A percentile compares a stretch with the other conserved stretches of the same genome.
Conservation (phyloP, 1,139 yeast species). For the Saccharomyces hybrid region DNA sequence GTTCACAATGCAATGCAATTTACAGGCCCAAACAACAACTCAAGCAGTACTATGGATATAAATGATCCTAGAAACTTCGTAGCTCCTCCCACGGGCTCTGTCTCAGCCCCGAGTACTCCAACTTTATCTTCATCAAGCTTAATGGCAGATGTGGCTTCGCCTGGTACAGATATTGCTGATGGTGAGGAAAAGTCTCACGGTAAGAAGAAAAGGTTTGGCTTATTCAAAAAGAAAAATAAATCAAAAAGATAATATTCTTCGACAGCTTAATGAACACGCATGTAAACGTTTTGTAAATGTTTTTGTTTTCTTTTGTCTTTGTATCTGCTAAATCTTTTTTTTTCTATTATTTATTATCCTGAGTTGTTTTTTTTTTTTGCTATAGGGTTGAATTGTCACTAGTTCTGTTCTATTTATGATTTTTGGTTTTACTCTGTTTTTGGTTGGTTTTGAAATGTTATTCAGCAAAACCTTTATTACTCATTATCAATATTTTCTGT, state of each 20-base stretch:
- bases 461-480: neutral
- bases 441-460: neutral
- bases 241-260: slow-evolving; percentile 9
- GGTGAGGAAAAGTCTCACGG: slow-evolving; percentile 10
- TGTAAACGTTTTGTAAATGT: neutral
- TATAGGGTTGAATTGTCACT: neutral
- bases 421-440: neutral
- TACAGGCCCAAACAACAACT: slow-evolving; percentile 2
- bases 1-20: slow-evolving; percentile 18
- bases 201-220: slow-evolving; percentile 26
- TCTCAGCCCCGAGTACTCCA: slow-evolving; percentile 4
- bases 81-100: neutral
- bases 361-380: neutral
- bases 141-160: neutral
- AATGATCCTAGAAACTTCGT: neutral
- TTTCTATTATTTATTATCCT: neutral
- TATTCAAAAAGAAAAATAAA: slow-evolving; percentile 25
- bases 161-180: neutral
- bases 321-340: neutral
- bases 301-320: neutral
- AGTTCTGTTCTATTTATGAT: neutral
- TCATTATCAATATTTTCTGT: neutral
- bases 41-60: neutral
- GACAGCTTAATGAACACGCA: neutral
- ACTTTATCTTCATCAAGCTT: neutral